A percentile compares a stretch with the other conserved stretches of the same genome.
Evolutionary conservation across 768 basidiomycete genomes (phyloP).

Genomic region (Psilocybe subaeruginosa): DNA sequence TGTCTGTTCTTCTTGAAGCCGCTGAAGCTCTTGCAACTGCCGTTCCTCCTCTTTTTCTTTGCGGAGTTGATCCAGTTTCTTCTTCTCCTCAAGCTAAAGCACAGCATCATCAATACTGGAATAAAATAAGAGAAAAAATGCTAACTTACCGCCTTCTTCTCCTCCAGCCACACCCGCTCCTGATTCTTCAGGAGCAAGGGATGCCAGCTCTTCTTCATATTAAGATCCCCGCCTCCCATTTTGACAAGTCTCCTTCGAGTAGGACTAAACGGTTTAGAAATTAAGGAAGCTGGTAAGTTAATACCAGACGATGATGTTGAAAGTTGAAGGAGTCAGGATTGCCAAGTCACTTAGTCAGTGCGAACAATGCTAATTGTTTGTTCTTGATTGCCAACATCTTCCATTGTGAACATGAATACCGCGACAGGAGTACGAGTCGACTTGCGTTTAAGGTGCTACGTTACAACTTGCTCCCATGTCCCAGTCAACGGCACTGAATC

Average conservation of each 20-base stretch:
- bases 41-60: conserved; percentile 99
- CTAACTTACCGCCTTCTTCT: conserved; percentile 87
- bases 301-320: background rate
- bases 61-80: conserved; percentile 94
- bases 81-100: conserved; percentile 94
- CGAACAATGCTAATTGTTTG: background rate
- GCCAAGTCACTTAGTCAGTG: background rate
- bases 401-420: background rate
- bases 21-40: conserved; percentile 93
- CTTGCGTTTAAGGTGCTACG: conserved; percentile 1
- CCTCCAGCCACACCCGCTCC: conserved; percentile 99
- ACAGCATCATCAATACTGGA: conserved; percentile 9
- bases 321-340: background rate
- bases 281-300: background rate
- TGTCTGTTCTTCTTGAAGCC: conserved; percentile 93
- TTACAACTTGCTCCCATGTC: conserved; percentile 32
- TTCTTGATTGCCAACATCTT: conserved; percentile 1
- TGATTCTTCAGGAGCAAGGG: conserved; percentile 98
- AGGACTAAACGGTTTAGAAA: background rate
- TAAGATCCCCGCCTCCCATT: conserved; percentile 98
- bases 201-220: conserved; percentile 99
- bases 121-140: background rate
- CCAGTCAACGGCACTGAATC: conserved; percentile 34
- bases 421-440: background rate
- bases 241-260: conserved; percentile 42